Conservation (phyloP, 148 eudicot species). For the Selenicereus undatus region DNA sequence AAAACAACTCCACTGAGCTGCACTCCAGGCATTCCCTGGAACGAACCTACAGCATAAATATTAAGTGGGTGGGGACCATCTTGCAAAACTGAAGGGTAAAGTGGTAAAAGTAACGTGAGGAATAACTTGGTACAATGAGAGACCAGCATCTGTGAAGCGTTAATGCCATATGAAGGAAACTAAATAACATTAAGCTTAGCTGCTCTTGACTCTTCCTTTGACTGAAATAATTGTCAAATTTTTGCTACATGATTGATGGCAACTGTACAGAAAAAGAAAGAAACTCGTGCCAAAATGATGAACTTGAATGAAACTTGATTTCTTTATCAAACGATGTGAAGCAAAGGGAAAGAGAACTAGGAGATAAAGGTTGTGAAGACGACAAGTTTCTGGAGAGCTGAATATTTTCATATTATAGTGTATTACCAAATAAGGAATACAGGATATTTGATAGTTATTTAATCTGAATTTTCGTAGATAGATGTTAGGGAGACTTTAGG, state of each 20-base stretch:
- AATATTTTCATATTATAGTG: too few species aligned
- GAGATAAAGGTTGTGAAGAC: too few species aligned
- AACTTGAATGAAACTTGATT: too few species aligned
- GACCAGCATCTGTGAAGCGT: not conserved
- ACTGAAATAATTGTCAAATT: not conserved
- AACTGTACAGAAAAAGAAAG: too few species aligned
- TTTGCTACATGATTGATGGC: not conserved
- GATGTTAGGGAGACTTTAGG: too few species aligned
- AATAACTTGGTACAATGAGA: not conserved
- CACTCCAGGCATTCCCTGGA: not conserved
- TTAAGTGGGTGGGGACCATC: not conserved
- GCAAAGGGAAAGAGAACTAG: too few species aligned
- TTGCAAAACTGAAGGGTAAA: not conserved
- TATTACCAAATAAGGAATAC: too few species aligned
- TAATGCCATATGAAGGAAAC: not conserved
- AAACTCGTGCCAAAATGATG: too few species aligned
- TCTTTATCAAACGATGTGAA: too few species aligned
- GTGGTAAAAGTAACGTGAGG: not conserved
- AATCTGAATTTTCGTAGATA: too few species aligned
- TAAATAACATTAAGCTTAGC: not conserved
- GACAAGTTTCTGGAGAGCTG: too few species aligned
- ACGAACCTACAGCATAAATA: not conserved
- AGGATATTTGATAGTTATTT: too few species aligned
- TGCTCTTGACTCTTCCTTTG: not conserved
- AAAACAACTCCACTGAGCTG: not conserved